Conservation (phyloP, 495 filamentous ascomycete genomes). For the Trichocladium antarcticum region DNA sequence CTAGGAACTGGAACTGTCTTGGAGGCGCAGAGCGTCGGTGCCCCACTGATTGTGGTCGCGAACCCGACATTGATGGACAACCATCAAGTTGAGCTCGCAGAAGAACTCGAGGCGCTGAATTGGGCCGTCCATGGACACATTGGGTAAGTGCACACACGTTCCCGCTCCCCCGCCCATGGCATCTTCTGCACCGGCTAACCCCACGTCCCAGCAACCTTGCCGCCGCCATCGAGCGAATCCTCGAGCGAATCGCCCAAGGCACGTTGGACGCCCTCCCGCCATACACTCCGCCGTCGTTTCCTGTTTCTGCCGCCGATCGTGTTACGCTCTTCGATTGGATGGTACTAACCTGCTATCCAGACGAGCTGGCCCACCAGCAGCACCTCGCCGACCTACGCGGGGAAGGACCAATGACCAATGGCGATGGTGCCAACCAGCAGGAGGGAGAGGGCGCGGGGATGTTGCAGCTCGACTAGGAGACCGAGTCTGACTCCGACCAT, state of each 20-base stretch:
- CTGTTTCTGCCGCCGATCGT: slow-evolving; percentile 21
- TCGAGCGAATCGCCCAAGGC: slow-evolving; percentile 17
- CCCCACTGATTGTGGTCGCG: slow-evolving; percentile 73
- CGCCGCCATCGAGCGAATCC: slow-evolving; percentile 17
- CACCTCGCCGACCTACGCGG: slow-evolving; percentile 5
- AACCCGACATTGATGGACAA: slow-evolving; percentile 77
- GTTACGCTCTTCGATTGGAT: slow-evolving; percentile 31
- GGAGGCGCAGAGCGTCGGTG: slow-evolving; percentile 54
- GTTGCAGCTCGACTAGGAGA: slow-evolving; percentile 13
- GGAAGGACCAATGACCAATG: neutral
- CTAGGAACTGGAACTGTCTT: slow-evolving; percentile 83
- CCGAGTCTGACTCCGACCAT: neutral
- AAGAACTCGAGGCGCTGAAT: slow-evolving; percentile 54
- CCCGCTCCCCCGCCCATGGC: neutral
- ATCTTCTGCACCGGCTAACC: neutral
- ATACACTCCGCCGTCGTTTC: slow-evolving; percentile 23
- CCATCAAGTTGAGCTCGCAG: slow-evolving; percentile 80
- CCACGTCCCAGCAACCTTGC: slow-evolving; percentile 18
- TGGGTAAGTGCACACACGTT: slow-evolving; percentile 41
- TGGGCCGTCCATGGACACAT: slow-evolving; percentile 58
- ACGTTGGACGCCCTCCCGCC: slow-evolving; percentile 20
- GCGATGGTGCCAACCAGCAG: neutral
- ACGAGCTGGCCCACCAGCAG: slow-evolving; percentile 17
- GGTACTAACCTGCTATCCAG: slow-evolving; percentile 28
- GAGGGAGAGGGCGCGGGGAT: neutral